Evolutionary conservation across 169 alveolate genomes (phyloP), one percentile per base, ranked within the genome.

Genomic region (Plasmodium gaboni): DNA sequence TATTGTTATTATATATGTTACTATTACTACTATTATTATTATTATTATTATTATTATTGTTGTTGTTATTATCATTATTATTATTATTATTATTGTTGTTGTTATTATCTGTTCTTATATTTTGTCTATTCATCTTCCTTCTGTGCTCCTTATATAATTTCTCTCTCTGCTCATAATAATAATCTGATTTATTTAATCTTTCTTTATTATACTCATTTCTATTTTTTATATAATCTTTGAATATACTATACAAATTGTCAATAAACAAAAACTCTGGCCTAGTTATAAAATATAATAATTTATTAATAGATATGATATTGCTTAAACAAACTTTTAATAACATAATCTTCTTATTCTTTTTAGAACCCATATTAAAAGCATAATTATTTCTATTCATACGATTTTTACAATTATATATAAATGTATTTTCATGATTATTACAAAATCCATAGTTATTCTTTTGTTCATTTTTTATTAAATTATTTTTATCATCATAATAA

Each of bases 211-310:
- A 78, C 64, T 65, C 78, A 53, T 59, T 78, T 59, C 78, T 65
- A 71, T 67, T 83, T 1, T 48, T 9, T 13, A 67, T 68, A 22
- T 83, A 44, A 2, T 44, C 85, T 24, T 69, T 83, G 70, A 83
- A 83, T 2, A 70, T n/a, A n/a, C 55, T 17, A 63, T 83, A 83
- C 5, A 83, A 71, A n/a, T 61, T 83, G 15, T 70, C 85, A 12
- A 83, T 83, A 57, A 83, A 83, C 38, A 83, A 55, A 61, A 67
- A 83, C 12, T 83, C 91, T 8, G 15, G 57, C 8, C 91, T 32
- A n/a, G 86, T 83, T 12, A 83, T 73, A 46, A 69, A 83, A 22
- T 83, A 83, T 1, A 70, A 48, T 10, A 83, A 22, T 24, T 83
- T 83, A 22, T 32, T 83, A 9, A 83, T 83, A 2, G 85, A 83